Conservation (phyloP, 169 alveolate species). For the Cryptosporidium meleagridis region DNA sequence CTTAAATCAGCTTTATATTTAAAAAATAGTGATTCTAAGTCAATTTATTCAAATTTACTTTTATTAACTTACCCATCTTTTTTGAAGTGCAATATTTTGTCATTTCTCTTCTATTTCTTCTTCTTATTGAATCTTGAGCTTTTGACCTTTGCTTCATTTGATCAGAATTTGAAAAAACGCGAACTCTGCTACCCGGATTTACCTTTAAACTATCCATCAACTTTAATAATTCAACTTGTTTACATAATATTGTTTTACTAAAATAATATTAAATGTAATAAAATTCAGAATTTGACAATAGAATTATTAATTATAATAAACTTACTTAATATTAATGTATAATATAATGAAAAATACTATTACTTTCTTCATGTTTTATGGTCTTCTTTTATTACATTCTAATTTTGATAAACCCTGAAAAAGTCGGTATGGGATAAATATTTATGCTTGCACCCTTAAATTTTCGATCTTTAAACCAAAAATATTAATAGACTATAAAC, state of each 20-base stretch:
- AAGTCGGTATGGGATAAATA: too few relatives aligned
- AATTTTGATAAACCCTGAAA: too few relatives aligned
- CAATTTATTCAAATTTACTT: neutral
- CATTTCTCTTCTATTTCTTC: neutral
- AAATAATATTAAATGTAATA: neutral
- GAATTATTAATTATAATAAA: too few relatives aligned
- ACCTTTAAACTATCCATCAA: neutral
- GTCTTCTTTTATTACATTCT: too few relatives aligned
- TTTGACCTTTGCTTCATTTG: neutral
- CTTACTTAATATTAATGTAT: too few relatives aligned
- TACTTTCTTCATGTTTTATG: too few relatives aligned
- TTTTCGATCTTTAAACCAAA: too few relatives aligned
- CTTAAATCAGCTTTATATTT: slow-evolving; percentile 23
- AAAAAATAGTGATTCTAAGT: neutral
- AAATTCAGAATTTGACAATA: neutral
- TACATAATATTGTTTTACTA: neutral
- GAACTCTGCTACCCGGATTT: neutral
- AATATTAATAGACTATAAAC: too few relatives aligned
- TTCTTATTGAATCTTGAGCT: neutral
- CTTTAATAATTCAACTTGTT: neutral
- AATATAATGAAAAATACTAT: too few relatives aligned
- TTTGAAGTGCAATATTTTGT: neutral
- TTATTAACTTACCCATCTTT: slow-evolving; percentile 7
- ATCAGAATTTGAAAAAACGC: neutral
- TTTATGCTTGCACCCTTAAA: too few relatives aligned